Base-by-base conservation (phyloP, 164 flowering plant genomes). In the Stephania yunnanensis region DNA sequence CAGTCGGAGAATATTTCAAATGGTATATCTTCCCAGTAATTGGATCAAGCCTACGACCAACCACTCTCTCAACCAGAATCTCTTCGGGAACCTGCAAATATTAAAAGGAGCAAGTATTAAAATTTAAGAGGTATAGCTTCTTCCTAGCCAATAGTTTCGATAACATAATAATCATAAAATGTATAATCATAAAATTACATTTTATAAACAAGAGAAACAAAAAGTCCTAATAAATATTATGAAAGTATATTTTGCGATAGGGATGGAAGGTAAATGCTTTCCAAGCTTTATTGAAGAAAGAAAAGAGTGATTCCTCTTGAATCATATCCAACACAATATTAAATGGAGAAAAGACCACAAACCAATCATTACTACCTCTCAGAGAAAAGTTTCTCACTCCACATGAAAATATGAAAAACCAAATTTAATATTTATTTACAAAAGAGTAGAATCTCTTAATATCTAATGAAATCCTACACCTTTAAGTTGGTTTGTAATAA, bases 1-100 rank as follows among this genome's bases (percentile, higher is more conserved):
- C 99, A 11, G 98, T 98, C 6, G 97, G 98, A 77, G 92, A 89
- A 86, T 94, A 94, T 79, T 87, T 92, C 78, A 92, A 81, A 81
- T 96, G 99, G 80, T 96, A 96, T 80, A 96, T 96, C 82, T 78
- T 91, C 73, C 97, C 98, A 67, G 98, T 91, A 69, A 94, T 89
- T 78, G 99, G 99, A 86, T 96, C 99, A 80, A 91, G 86, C 82
- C 99, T 92, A 71, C 99, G 85, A 61, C 98, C 98, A 77, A 90
- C 93, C 30, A 94, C 99, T 84, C 99, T 91, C 85, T 96, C 97
- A 73, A 96, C 97, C 80, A 94, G 97, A 75, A 88, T 76, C 69
- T 89, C 97, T 81, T 96, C 95, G 73, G 93, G 81, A n/a, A 96
- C 98, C 99, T 96, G 80, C 69, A 82, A 73, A 72, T 46, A 76